Conservation (phyloP, 306 rosid species). For the Ammopiptanthus mongolicus region DNA sequence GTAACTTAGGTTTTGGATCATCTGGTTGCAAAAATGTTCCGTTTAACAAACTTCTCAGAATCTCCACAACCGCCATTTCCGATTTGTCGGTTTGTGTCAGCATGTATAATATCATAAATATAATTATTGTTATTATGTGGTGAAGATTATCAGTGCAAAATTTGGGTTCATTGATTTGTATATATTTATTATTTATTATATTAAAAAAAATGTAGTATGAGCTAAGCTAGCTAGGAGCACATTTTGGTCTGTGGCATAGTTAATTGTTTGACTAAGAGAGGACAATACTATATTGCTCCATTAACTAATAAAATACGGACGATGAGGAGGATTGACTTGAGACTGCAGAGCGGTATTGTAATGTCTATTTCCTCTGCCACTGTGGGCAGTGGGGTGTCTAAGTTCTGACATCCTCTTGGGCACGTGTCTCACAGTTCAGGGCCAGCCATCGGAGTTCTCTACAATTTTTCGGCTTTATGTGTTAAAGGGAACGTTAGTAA, state of each 20-base stretch:
- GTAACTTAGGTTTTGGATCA: constrained; percentile 38
- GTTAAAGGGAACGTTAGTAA: constrained; percentile 31
- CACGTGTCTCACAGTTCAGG: constrained; percentile 39
- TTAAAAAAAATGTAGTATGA: neutral
- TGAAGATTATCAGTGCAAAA: neutral
- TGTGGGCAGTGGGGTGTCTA: constrained; percentile 27
- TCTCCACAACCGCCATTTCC: constrained; percentile 45
- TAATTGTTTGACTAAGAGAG: constrained; percentile 48
- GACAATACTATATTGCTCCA: constrained; percentile 6
- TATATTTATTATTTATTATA: too few species aligned
- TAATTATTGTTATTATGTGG: neutral
- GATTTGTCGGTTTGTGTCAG: constrained; percentile 58
- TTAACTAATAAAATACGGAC: neutral
- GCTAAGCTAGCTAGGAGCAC: constrained; percentile 9
- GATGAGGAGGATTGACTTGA: constrained; percentile 6
- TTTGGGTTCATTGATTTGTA: neutral
- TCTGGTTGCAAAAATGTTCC: constrained; percentile 34
- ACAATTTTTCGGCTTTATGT: neutral
- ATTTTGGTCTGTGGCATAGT: constrained; percentile 32
- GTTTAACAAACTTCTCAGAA: constrained; percentile 34
- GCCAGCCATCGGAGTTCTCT: constrained; percentile 16
- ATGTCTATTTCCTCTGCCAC: constrained; percentile 20
- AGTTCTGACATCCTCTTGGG: constrained; percentile 28
- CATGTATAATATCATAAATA: constrained; percentile 10
- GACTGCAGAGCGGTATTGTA: neutral